A percentile compares a stretch with the other conserved stretches of the same genome.
phyloP scores from a whole-genome alignment of 331 rosid genomes.

The Ulmus americana region DNA sequence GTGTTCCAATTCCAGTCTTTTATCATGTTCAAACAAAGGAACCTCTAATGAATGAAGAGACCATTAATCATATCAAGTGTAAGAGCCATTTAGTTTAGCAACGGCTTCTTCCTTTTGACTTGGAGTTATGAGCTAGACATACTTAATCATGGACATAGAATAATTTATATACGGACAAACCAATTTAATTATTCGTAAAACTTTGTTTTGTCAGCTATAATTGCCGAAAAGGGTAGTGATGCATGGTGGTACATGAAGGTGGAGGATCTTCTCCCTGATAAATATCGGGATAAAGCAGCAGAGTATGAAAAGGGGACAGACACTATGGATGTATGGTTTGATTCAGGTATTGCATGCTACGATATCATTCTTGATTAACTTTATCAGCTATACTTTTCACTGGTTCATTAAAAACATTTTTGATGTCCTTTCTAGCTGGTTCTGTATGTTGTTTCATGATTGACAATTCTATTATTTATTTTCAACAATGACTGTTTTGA shows the following conservation, averaged over 20 bases:
- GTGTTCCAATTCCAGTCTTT: slow-evolving; percentile 98
- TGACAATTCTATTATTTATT: background rate
- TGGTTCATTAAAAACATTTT: background rate
- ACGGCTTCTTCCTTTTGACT: background rate
- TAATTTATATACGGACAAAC: slow-evolving; percentile 9
- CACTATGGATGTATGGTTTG: slow-evolving; percentile 99
- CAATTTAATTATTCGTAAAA: slow-evolving; percentile 18
- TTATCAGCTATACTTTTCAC: background rate
- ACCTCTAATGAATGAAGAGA: slow-evolving; percentile 93
- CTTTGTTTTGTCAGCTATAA: slow-evolving; percentile 59
- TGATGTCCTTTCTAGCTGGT: background rate
- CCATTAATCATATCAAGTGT: slow-evolving; percentile 73
- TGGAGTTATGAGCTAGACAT: background rate
- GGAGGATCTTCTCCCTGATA: slow-evolving; percentile 81
- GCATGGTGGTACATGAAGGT: slow-evolving; percentile 99
- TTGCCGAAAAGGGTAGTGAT: slow-evolving; percentile 91
- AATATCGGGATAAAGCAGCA: slow-evolving; percentile 70
- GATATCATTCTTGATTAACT: background rate
- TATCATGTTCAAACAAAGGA: slow-evolving; percentile 75
- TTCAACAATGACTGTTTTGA: background rate
- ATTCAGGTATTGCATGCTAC: slow-evolving; percentile 55
- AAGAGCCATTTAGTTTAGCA: slow-evolving; percentile 26
- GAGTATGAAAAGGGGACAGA: slow-evolving; percentile 94
- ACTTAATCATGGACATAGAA: background rate
- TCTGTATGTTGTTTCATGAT: background rate